A percentile compares a stretch with the other conserved stretches of the same genome.
These are phyloP conservation scores for Pseudofabraea citricarpa DNA, from an alignment of 2,329 filamentous ascomycete species.

Conservation along the genomic window DNA sequence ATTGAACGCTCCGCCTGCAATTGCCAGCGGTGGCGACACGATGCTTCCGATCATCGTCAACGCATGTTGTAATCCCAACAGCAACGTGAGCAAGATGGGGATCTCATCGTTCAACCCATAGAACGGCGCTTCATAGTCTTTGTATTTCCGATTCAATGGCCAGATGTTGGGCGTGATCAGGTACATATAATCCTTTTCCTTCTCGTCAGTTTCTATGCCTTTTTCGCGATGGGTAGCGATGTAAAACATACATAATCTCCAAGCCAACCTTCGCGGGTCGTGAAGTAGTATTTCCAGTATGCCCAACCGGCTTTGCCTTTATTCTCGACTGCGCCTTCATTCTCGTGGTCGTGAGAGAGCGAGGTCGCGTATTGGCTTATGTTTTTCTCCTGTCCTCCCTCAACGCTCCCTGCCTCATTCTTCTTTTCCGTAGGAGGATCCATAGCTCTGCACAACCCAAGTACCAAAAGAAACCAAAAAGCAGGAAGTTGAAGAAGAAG, in stretches of 20 bases:
- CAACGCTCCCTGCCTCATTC: neutral
- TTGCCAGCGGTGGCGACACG: slow-evolving; percentile 56
- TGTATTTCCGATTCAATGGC: slow-evolving; percentile 54
- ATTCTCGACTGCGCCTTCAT: slow-evolving; percentile 2
- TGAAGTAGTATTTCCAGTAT: slow-evolving; percentile 29
- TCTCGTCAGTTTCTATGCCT: neutral
- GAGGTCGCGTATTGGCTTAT: slow-evolving; percentile 13
- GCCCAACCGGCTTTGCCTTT: slow-evolving; percentile 4
- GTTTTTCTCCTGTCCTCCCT: slow-evolving; percentile 8
- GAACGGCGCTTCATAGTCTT: slow-evolving; percentile 52
- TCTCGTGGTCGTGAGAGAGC: slow-evolving; percentile 6
- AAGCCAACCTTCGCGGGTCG: slow-evolving; percentile 32
- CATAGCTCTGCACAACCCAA: neutral
- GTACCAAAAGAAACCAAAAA: too few relatives aligned
- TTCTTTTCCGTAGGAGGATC: too few relatives aligned
- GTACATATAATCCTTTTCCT: slow-evolving; percentile 31
- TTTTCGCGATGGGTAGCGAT: too few relatives aligned
- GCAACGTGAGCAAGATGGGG: slow-evolving; percentile 59
- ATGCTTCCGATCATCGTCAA: slow-evolving; percentile 60
- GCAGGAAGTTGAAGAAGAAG: too few relatives aligned
- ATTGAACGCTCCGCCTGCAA: slow-evolving; percentile 53
- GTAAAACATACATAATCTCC: slow-evolving; percentile 34
- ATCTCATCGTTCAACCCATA: slow-evolving; percentile 67
- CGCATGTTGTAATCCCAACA: slow-evolving; percentile 66
- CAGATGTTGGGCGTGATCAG: slow-evolving; percentile 43